These are phyloP conservation scores for Hammondia hammondi DNA, from an alignment of 169 alveolate species.

Conservation along the genomic window DNA sequence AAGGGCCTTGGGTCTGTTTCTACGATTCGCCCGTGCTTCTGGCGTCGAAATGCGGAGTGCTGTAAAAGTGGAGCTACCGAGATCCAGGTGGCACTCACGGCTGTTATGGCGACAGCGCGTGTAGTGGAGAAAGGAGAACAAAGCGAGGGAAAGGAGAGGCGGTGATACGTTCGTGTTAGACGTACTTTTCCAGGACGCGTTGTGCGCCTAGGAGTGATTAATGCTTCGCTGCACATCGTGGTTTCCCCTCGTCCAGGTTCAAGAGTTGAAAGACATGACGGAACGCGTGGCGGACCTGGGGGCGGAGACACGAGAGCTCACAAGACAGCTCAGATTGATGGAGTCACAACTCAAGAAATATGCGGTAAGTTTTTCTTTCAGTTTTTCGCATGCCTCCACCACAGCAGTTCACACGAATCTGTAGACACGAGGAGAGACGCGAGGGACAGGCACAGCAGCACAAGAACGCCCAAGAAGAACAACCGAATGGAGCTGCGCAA, in stretches of 20 bases:
- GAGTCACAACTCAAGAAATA: conserved; percentile 52
- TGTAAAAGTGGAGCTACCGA: too few species aligned
- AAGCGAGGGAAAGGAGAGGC: too few species aligned
- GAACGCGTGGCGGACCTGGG: conserved; percentile 55
- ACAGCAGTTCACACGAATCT: background rate
- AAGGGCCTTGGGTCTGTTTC: too few species aligned
- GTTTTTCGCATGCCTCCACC: background rate
- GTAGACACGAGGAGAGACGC: background rate
- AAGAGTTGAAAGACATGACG: conserved; percentile 64
- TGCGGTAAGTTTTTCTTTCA: conserved; percentile 9
- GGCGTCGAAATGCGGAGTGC: too few species aligned
- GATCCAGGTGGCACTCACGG: too few species aligned
- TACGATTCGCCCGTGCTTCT: too few species aligned
- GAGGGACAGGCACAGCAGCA: background rate
- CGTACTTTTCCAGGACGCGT: too few species aligned
- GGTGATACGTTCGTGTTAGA: too few species aligned
- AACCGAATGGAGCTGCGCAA: background rate
- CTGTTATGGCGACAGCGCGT: too few species aligned
- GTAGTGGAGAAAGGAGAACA: too few species aligned
- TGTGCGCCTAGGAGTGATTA: too few species aligned
- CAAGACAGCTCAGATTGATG: conserved; percentile 35
- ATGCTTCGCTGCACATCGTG: too few species aligned
- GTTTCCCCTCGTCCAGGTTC: conserved; percentile 28
- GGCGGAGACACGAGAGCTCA: conserved; percentile 61
- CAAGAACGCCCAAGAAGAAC: background rate